phyloP scores from a whole-genome alignment of 495 filamentous ascomycete genomes.

The Penicillium parvum region DNA sequence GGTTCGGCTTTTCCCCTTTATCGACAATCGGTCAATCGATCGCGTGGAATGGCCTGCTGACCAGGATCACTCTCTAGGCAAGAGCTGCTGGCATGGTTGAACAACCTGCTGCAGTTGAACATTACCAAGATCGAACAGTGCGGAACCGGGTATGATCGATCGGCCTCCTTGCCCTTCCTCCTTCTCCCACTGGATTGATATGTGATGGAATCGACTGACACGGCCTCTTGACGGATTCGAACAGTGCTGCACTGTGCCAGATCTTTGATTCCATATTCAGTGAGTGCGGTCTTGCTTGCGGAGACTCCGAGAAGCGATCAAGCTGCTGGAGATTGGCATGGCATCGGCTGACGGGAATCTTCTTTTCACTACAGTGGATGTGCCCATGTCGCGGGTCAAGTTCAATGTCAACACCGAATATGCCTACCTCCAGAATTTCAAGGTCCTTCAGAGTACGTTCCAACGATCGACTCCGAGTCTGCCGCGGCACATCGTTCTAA shows the following conservation, averaged over 20 bases:
- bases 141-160: conserved; percentile 80
- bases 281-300: conserved; percentile 34
- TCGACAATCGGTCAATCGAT: conserved; percentile 9
- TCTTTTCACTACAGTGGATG: conserved; percentile 57
- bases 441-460: conserved; percentile 83
- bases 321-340: background rate
- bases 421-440: conserved; percentile 96
- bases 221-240: background rate
- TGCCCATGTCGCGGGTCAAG: conserved; percentile 94
- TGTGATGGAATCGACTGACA: conserved; percentile 18
- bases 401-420: conserved; percentile 98
- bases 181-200: background rate
- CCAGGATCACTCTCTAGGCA: conserved; percentile 57
- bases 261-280: conserved; percentile 95
- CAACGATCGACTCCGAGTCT: background rate
- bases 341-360: conserved; percentile 16
- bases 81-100: conserved; percentile 94
- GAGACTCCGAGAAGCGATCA: background rate
- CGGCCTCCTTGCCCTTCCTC: conserved; percentile 26
- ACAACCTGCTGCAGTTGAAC: conserved; percentile 94
- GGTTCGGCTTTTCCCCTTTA: conserved; percentile 35
- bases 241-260: conserved; percentile 91
- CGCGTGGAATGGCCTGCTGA: conserved; percentile 4
- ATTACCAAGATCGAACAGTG: conserved; percentile 98
- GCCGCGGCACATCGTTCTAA: conserved; percentile 5